Evolutionary conservation across 306 rosid genomes (phyloP), one percentile per base, ranked within the genome.

Genomic region (Medicago lupulina): DNA sequence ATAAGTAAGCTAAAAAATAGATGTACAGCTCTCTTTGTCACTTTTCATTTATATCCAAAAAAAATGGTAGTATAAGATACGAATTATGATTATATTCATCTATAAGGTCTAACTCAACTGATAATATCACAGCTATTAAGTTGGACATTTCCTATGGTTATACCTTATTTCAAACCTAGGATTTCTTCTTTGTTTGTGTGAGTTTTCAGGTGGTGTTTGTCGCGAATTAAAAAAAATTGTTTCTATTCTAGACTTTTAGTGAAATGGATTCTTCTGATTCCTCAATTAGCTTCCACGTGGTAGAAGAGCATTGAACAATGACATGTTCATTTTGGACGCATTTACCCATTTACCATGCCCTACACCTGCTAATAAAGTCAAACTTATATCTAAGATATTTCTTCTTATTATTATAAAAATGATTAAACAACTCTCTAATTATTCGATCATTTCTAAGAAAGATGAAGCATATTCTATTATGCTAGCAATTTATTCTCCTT

Each of bases 391-490:
- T 51, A 6, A 51, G 43, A 41, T 28, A 23, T 69, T 69, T 69
- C 18, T 40, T 38, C 15, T 49, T 39, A 3, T 67, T 8, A 25
- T 47, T 80, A 50, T 50, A 49, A 72, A 62, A 83, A 13, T 68
- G n/a, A 78, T 70, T 71, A 47, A 75, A 65, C 70, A 60, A 49
- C 46, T 62, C 17, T 7, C 31, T 50, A 70, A 75, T 70, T 70
- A 16, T 18, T 19, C 62, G 74, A 71, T 49, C 39, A 71, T 71
- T 6, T 36, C 72, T 44, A 76, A 75, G 73, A 59, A 79, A 67
- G 49, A 15, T 23, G 31, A 78, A 70, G 88, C 76, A 78, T 85
- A 85, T 85, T 70, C 83, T 46, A 8, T 34, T 81, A 76, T 78
- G 61, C 78, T 54, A 12, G 7, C 12, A 46, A 40, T 71, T 74